Evolutionary conservation across 2,329 filamentous ascomycete genomes (phyloP).

Genomic region (Bipolaris cookei): DNA sequence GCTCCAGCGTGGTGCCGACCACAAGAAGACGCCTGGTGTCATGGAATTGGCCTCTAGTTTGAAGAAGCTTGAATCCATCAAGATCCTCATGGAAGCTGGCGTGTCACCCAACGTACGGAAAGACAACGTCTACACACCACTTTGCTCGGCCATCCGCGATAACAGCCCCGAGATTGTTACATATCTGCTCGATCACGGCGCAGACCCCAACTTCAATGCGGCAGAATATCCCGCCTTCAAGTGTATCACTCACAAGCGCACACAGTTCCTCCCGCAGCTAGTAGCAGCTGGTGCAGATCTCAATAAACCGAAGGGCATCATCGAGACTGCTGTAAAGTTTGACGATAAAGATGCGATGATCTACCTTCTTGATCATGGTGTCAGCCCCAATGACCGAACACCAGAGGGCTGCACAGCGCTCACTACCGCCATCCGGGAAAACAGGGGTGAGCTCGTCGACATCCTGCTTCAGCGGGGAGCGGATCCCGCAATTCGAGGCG

Average conservation of each 20-base stretch:
- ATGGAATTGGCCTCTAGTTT: slow-evolving; percentile 69
- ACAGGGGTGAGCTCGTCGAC: slow-evolving; percentile 65
- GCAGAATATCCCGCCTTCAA: slow-evolving; percentile 72
- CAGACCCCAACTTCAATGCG: slow-evolving; percentile 61
- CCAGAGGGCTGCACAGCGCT: slow-evolving; percentile 66
- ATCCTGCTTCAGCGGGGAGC: slow-evolving; percentile 64
- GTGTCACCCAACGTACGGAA: slow-evolving; percentile 68
- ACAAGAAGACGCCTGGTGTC: slow-evolving; percentile 65
- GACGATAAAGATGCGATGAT: slow-evolving; percentile 67
- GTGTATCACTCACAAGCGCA: slow-evolving; percentile 69
- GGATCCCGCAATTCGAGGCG: slow-evolving; percentile 66
- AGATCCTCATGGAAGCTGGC: slow-evolving; percentile 63
- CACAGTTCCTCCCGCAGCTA: slow-evolving; percentile 65
- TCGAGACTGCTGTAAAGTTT: slow-evolving; percentile 67
- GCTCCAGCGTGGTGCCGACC: slow-evolving; percentile 64
- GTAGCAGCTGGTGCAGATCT: slow-evolving; percentile 65
- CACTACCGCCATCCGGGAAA: slow-evolving; percentile 69
- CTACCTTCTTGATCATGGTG: slow-evolving; percentile 66
- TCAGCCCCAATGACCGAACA: slow-evolving; percentile 66
- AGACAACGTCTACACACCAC: slow-evolving; percentile 70
- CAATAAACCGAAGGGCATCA: slow-evolving; percentile 66
- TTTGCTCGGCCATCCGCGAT: slow-evolving; percentile 72
- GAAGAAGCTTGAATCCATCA: slow-evolving; percentile 68
- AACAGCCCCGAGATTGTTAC: slow-evolving; percentile 67
- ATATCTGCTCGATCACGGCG: slow-evolving; percentile 62